Evolutionary conservation across 176 grass and related monocot genomes (phyloP).

Genomic region (Bolboschoenus planiculmis): DNA sequence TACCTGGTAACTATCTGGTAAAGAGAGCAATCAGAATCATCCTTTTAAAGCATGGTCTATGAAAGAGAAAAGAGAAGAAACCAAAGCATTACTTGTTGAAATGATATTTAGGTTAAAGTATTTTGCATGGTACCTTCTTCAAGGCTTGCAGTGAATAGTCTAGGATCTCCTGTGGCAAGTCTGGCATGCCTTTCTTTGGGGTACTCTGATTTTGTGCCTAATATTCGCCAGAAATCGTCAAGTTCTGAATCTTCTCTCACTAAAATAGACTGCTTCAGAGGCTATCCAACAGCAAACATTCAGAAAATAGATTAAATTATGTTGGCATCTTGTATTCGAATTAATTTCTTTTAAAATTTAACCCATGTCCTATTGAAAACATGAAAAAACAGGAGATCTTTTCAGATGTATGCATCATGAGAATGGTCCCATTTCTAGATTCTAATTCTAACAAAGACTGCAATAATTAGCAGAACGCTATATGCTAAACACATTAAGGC

Average conservation of each 20-base stretch:
- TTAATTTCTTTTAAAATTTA: not conserved
- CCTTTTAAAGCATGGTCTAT: not conserved
- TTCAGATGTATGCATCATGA: not conserved
- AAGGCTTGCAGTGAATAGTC: constrained; percentile 51
- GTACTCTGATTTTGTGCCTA: constrained; percentile 72
- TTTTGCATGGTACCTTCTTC: constrained; percentile 45
- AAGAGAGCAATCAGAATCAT: not conserved
- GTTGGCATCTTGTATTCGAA: not conserved
- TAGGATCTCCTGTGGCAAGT: constrained; percentile 47
- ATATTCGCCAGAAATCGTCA: constrained; percentile 62
- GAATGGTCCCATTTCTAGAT: not conserved
- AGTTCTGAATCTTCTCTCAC: constrained; percentile 71
- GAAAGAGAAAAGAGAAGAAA: not conserved
- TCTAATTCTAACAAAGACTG: not conserved
- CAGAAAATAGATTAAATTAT: constrained; percentile 10
- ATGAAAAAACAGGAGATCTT: not conserved
- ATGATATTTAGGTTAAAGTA: constrained; percentile 9
- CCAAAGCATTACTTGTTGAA: constrained; percentile 18
- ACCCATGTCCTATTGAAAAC: not conserved
- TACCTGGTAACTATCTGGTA: constrained; percentile 38
- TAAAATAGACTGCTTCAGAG: constrained; percentile 50
- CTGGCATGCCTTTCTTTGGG: constrained; percentile 47
- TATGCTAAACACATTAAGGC: not conserved
- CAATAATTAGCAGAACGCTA: not conserved
- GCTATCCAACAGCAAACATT: constrained; percentile 32